phyloP scores from a whole-genome alignment of 495 filamentous ascomycete species.

The Astrocystis sublimbata region DNA sequence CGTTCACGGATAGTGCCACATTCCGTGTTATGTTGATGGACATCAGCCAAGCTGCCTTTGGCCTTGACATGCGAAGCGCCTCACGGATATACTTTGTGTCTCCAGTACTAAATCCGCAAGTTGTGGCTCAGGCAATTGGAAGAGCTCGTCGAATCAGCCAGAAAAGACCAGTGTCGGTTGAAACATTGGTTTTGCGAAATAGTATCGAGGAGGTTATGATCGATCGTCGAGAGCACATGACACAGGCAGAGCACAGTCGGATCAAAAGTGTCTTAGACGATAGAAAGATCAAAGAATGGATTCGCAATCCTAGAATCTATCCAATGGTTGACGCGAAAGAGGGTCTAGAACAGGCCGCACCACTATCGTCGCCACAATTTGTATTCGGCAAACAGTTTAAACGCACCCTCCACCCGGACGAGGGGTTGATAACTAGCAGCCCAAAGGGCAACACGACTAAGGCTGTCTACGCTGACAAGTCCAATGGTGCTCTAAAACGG shows the following conservation, averaged over 20 bases:
- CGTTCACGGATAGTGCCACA: slow-evolving; percentile 68
- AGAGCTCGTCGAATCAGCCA: slow-evolving; percentile 89
- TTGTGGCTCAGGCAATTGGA: slow-evolving; percentile 91
- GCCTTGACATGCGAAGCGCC: slow-evolving; percentile 78
- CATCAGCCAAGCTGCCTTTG: slow-evolving; percentile 81
- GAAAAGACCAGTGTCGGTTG: slow-evolving; percentile 74
- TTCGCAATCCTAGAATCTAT: slow-evolving; percentile 69
- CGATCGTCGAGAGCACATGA: slow-evolving; percentile 72
- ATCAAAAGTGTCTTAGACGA: slow-evolving; percentile 76
- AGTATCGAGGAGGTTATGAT: slow-evolving; percentile 88
- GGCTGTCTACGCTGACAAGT: background rate
- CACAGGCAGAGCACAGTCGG: slow-evolving; percentile 66
- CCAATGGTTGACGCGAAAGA: slow-evolving; percentile 52
- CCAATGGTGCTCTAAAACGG: slow-evolving; percentile 21
- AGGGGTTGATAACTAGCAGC: slow-evolving; percentile 33
- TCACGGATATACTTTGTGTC: slow-evolving; percentile 90
- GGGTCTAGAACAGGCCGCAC: slow-evolving; percentile 57
- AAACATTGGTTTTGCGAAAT: slow-evolving; percentile 78
- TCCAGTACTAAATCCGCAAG: slow-evolving; percentile 79
- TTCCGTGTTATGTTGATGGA: slow-evolving; percentile 84
- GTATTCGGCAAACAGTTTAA: slow-evolving; percentile 59
- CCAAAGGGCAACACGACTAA: slow-evolving; percentile 18
- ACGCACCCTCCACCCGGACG: slow-evolving; percentile 36
- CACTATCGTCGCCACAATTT: slow-evolving; percentile 52
- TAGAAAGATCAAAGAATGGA: slow-evolving; percentile 72